These are phyloP conservation scores for Pseudogymnoascus pannorum DNA, from an alignment of 2,329 filamentous ascomycete species.

Conservation along the genomic window DNA sequence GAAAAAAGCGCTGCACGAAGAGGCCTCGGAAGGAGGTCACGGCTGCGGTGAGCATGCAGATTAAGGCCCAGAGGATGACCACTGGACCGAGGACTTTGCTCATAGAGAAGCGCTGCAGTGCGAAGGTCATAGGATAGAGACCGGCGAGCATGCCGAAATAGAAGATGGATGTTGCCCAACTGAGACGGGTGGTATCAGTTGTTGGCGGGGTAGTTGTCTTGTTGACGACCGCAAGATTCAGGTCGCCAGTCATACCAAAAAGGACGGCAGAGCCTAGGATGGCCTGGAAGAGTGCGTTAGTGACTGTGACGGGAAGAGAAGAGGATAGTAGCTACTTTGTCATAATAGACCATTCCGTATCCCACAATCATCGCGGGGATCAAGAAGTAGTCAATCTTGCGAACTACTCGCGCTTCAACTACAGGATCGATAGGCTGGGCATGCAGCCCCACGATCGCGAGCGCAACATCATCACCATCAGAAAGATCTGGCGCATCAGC, in stretches of 20 bases:
- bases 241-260: conserved; percentile 68
- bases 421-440: conserved; percentile 38
- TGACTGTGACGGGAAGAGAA: neutral
- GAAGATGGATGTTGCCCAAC: conserved; percentile 72
- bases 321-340: conserved; percentile 43
- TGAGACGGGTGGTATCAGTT: conserved; percentile 59
- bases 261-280: conserved; percentile 61
- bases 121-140: conserved; percentile 65
- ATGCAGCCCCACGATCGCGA: conserved; percentile 24
- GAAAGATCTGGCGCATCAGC: neutral
- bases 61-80: conserved; percentile 57
- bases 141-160: conserved; percentile 75
- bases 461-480: conserved; percentile 22
- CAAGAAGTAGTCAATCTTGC: conserved; percentile 60
- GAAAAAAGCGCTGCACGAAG: conserved; percentile 59
- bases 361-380: conserved; percentile 61
- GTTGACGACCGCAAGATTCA: conserved; percentile 49
- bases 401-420: conserved; percentile 48
- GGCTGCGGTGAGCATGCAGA: conserved; percentile 62
- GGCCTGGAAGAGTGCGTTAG: conserved; percentile 37
- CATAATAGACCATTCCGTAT: conserved; percentile 63
- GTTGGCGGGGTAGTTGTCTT: conserved; percentile 43
- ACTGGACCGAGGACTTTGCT: conserved; percentile 56
- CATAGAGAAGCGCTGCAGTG: conserved; percentile 59
- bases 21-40: conserved; percentile 57